These are phyloP conservation scores for Hypoxylon sp. DNA, from an alignment of 2,329 filamentous ascomycete genomes.

Conservation along the genomic window DNA sequence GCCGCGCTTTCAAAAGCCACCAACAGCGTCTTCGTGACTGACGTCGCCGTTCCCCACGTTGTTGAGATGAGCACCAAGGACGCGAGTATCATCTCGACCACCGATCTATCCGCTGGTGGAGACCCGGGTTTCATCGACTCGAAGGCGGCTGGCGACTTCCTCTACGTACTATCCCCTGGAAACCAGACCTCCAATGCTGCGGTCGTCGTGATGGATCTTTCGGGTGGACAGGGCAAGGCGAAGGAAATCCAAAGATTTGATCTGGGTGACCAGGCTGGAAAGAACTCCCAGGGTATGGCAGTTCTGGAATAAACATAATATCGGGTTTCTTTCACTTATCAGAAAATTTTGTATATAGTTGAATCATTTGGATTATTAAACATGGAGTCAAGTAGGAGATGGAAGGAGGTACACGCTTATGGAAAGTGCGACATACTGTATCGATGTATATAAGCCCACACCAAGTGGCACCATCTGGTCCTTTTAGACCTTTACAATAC, in stretches of 20 bases:
- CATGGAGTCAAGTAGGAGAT: too few relatives aligned
- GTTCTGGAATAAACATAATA: conserved; percentile 34
- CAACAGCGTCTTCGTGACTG: conserved; percentile 69
- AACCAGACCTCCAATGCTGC: conserved; percentile 59
- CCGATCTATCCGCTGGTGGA: conserved; percentile 61
- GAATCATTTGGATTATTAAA: too few relatives aligned
- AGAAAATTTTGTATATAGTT: conserved; percentile 6
- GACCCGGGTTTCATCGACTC: conserved; percentile 70
- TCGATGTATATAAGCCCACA: too few relatives aligned
- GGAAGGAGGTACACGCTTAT: too few relatives aligned
- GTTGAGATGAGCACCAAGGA: conserved; percentile 68
- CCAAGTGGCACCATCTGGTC: too few relatives aligned
- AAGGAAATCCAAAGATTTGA: conserved; percentile 53
- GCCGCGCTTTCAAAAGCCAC: conserved; percentile 62
- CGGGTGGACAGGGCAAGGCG: conserved; percentile 41
- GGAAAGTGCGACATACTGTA: too few relatives aligned
- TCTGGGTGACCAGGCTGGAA: conserved; percentile 47
- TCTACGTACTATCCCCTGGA: conserved; percentile 70
- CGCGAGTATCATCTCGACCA: conserved; percentile 59
- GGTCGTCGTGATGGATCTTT: conserved; percentile 56
- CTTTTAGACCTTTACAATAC: too few relatives aligned
- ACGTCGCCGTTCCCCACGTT: conserved; percentile 65
- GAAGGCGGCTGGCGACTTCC: conserved; percentile 62
- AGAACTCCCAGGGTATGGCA: conserved; percentile 53
- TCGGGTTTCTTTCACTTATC: background rate